Evolutionary conservation across 306 rosid species (phyloP).

Genomic region (Quercus suber): DNA sequence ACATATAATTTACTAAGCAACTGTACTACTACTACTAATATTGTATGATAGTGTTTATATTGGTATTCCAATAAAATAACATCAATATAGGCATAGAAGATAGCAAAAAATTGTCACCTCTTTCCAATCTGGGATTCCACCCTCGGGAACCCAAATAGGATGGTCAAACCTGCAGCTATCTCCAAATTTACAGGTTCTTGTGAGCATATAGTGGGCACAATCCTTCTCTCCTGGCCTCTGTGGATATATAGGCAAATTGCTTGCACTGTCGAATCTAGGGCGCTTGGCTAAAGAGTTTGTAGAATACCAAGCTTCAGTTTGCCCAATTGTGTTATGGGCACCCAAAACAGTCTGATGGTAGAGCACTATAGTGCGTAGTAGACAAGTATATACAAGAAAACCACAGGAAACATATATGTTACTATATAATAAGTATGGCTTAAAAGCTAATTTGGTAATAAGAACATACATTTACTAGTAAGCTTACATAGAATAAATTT

Average conservation of each 20-base stretch:
- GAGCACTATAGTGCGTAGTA: constrained; percentile 80
- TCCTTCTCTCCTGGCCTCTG: constrained; percentile 99
- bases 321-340: constrained; percentile 74
- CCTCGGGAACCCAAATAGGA: constrained; percentile 99
- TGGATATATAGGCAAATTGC: constrained; percentile 89
- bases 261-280: constrained; percentile 82
- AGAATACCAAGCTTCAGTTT: constrained; percentile 94
- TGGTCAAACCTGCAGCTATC: constrained; percentile 99
- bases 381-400: constrained; percentile 28
- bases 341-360: constrained; percentile 87
- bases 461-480: too few species aligned
- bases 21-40: neutral
- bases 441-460: constrained; percentile 26
- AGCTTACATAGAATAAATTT: constrained; percentile 24
- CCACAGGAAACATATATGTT: too few species aligned
- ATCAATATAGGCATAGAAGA: constrained; percentile 45
- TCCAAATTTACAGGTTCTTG: constrained; percentile 99
- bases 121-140: constrained; percentile 99
- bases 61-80: constrained; percentile 32
- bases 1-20: neutral
- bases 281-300: constrained; percentile 89
- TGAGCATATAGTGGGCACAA: constrained; percentile 97
- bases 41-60: constrained; percentile 23
- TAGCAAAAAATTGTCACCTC: constrained; percentile 87
- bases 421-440: too few species aligned